Evolutionary conservation across 108 stramenopile genomes (phyloP), one percentile per base, ranked within the genome.

Genomic region (Conticribra guillardii): DNA sequence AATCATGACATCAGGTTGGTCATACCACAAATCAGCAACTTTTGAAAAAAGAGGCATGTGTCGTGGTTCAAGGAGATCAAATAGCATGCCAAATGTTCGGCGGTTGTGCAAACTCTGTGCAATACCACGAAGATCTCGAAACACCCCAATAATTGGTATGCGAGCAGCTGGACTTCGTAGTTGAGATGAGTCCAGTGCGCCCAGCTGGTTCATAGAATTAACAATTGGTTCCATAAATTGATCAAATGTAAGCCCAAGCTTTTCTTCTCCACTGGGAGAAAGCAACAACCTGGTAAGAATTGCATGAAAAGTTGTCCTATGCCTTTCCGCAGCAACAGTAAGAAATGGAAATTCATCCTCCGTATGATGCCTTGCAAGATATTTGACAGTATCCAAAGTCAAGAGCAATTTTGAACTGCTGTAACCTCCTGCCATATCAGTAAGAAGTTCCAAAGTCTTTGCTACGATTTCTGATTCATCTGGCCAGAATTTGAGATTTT

Each of bases 401-500:
- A 97, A 73, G 34, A 99, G 83, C 11, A 98, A 85, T 82, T 98
- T 98, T 18, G 88, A 90, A 62, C 92, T 91, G 62, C 91, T 94
- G 91, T 97, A 98, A 41, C 96, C 95, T 41, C 89, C 84, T 2
- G 97, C 94, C 96, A 99, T 97, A 73, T 97, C 98, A 44, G 94
- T 87, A 44, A 99, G 80, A 7, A 99, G 84, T 24, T 95, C 93
- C 41, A 99, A 75, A 4, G 98, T 97, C 44, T 93, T 92, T 27
- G 83, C 76, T 29, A 97, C 73, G 17, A 99, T 86, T 24, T 96
- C 95, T 53, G 94, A 69, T 16, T 95, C 86, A 48, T 93, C 92
- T 4, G 94, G 95, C 97, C 97, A 99, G 76, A 84, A 97, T 81
- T 97, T 97, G 51, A 99, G 87, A 77, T 97, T 97, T 73, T 96